Conservation (phyloP, 1,139 yeast genomes). For the Candida sojae region DNA sequence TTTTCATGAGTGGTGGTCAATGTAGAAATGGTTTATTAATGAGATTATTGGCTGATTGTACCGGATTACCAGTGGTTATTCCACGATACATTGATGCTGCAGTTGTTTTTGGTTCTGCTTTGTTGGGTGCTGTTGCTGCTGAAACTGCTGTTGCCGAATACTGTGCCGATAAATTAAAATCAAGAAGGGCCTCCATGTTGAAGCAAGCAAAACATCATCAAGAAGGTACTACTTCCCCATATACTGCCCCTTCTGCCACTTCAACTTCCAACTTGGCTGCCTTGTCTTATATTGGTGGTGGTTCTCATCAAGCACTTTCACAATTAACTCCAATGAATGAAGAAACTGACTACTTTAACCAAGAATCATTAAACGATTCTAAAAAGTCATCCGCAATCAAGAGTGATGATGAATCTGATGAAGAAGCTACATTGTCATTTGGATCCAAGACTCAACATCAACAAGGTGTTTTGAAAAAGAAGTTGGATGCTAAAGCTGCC, state of each 20-base stretch:
- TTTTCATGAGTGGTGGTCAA: conserved; percentile 96
- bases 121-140: conserved; percentile 93
- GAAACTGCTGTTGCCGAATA: conserved; percentile 52
- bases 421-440: conserved; percentile 54
- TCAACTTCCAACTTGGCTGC: conserved; percentile 62
- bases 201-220: conserved; percentile 26
- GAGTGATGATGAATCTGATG: conserved; percentile 39
- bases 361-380: conserved; percentile 13
- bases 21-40: conserved; percentile 88
- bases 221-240: conserved; percentile 58
- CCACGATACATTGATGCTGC: conserved; percentile 97
- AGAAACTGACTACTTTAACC: conserved; percentile 50
- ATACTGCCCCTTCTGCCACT: conserved; percentile 74
- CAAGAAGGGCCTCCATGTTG: conserved; percentile 41
- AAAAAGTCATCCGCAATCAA: conserved; percentile 1
- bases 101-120: conserved; percentile 93
- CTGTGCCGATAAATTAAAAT: conserved; percentile 32
- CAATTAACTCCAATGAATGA: conserved; percentile 54
- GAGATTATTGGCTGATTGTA: conserved; percentile 88
- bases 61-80: conserved; percentile 88
- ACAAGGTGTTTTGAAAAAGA: conserved; percentile 46
- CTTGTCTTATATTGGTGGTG: conserved; percentile 47
- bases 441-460: conserved; percentile 57
- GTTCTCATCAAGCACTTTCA: conserved; percentile 26
- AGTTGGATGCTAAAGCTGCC: conserved; percentile 28